A percentile compares a stretch with the other conserved stretches of the same genome.
These are phyloP conservation scores for Penstemon newberryi DNA, from an alignment of 257 asterid genomes.

Conservation along the genomic window DNA sequence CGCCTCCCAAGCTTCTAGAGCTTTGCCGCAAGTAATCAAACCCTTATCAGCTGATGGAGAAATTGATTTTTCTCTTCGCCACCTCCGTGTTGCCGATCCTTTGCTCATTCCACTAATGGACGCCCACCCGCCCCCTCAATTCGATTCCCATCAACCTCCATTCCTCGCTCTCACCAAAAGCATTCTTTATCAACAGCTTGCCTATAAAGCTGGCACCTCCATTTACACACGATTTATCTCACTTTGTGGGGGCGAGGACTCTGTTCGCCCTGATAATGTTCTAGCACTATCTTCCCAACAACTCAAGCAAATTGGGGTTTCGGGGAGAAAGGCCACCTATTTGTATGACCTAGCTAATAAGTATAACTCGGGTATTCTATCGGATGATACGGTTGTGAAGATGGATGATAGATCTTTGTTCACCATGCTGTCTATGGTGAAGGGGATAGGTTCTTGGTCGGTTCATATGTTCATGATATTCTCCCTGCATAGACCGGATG, in stretches of 20 bases:
- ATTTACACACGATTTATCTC: conserved; percentile 78
- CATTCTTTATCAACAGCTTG: conserved; percentile 87
- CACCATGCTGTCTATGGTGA: conserved; percentile 94
- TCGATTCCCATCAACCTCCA: conserved; percentile 62
- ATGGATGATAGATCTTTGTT: conserved; percentile 91
- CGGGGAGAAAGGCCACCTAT: conserved; percentile 87
- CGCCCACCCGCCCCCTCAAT: conserved; percentile 55
- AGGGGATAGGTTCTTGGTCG: conserved; percentile 97
- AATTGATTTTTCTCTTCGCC: conserved; percentile 56
- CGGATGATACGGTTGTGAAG: conserved; percentile 75
- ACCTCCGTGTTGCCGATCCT: conserved; percentile 71
- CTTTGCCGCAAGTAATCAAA: conserved; percentile 53
- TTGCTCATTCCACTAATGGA: conserved; percentile 60
- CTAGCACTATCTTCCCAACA: conserved; percentile 69
- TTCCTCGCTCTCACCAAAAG: conserved; percentile 75
- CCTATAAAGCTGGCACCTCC: conserved; percentile 78
- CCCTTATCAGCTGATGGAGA: conserved; percentile 71
- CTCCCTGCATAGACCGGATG: conserved; percentile 91
- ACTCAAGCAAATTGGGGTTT: conserved; percentile 89
- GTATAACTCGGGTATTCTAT: conserved; percentile 73
- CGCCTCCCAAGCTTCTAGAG: conserved; percentile 51
- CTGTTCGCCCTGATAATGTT: conserved; percentile 67
- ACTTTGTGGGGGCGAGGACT: conserved; percentile 73
- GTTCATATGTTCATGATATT: conserved; percentile 98
- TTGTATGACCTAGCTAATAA: conserved; percentile 79